Percentiles rank a stretch among this genome's conserved stretches.
These are phyloP conservation scores for Sideroxylon spinosum DNA, from an alignment of 179 eudicot genomes.

Conservation along the genomic window DNA sequence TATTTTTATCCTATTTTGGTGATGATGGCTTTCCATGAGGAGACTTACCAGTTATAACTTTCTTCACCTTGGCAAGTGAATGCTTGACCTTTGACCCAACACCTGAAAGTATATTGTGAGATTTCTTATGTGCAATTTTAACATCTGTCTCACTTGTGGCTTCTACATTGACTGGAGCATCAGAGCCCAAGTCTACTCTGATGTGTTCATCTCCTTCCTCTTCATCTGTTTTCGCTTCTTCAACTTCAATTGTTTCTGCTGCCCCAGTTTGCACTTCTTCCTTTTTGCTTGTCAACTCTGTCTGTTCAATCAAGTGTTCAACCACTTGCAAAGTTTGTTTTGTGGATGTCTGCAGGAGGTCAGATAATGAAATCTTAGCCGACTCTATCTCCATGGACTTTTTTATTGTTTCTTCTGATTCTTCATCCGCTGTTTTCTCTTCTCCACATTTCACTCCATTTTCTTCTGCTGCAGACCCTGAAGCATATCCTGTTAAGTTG, in stretches of 20 bases:
- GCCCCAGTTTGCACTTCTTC: slow-evolving; percentile 21
- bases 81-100: slow-evolving; percentile 83
- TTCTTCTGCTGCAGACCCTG: slow-evolving; percentile 9
- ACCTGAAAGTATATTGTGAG: slow-evolving; percentile 62
- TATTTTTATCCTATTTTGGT: slow-evolving; percentile 27
- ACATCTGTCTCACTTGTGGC: slow-evolving; percentile 39
- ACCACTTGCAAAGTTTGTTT: slow-evolving; percentile 18
- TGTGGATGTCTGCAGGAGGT: slow-evolving; percentile 19
- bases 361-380: slow-evolving; percentile 19
- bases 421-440: slow-evolving; percentile 6
- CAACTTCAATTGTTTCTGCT: slow-evolving; percentile 18
- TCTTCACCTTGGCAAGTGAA: slow-evolving; percentile 73
- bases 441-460: slow-evolving; percentile 4
- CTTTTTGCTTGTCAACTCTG: slow-evolving; percentile 7
- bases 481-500: slow-evolving; percentile 12
- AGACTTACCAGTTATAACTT: slow-evolving; percentile 66
- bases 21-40: slow-evolving; percentile 48
- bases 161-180: slow-evolving; percentile 34
- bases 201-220: slow-evolving; percentile 30
- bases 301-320: slow-evolving; percentile 17
- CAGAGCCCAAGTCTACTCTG: slow-evolving; percentile 15
- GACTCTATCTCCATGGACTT: slow-evolving; percentile 17
- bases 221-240: slow-evolving; percentile 31
- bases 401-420: slow-evolving; percentile 23
- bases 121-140: slow-evolving; percentile 53